These are phyloP conservation scores for Oligophagozyma castellii DNA, from an alignment of 1,139 yeast genomes.

Conservation along the genomic window DNA sequence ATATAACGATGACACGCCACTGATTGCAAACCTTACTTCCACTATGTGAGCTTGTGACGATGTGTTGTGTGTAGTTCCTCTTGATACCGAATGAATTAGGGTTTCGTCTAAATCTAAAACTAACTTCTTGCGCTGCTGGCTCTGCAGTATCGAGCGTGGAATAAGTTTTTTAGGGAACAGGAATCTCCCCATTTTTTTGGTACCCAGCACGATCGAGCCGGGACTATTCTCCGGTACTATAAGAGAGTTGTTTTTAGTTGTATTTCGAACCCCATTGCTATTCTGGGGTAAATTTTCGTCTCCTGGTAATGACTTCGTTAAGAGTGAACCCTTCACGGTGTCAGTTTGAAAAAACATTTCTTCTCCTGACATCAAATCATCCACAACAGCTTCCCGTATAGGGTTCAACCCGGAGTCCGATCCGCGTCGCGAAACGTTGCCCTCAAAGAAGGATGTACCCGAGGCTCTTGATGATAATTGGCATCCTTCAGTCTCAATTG, in stretches of 20 bases:
- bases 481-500: background rate
- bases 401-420: background rate
- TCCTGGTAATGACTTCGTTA: slow-evolving; percentile 6
- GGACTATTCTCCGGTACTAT: slow-evolving; percentile 1
- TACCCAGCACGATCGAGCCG: slow-evolving; percentile 9
- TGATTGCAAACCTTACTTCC: slow-evolving; percentile 54
- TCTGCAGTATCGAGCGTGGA: slow-evolving; percentile 22
- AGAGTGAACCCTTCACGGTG: slow-evolving; percentile 18
- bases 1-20: slow-evolving; percentile 52
- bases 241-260: slow-evolving; percentile 1
- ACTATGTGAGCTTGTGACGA: slow-evolving; percentile 44
- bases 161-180: slow-evolving; percentile 34
- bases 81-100: slow-evolving; percentile 73
- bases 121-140: slow-evolving; percentile 46
- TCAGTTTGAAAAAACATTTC: slow-evolving; percentile 21
- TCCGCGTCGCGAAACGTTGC: background rate
- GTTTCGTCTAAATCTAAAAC: slow-evolving; percentile 90
- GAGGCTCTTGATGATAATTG: too few species aligned
- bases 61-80: slow-evolving; percentile 42
- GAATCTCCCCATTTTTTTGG: slow-evolving; percentile 24
- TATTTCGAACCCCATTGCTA: slow-evolving; percentile 1
- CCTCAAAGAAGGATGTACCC: too few species aligned
- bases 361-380: slow-evolving; percentile 20
- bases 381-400: slow-evolving; percentile 8
- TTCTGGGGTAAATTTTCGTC: slow-evolving; percentile 1